Evolutionary conservation across 2,329 filamentous ascomycete genomes (phyloP), one percentile per base, ranked within the genome.

Genomic region (Escovopsis weberi): DNA sequence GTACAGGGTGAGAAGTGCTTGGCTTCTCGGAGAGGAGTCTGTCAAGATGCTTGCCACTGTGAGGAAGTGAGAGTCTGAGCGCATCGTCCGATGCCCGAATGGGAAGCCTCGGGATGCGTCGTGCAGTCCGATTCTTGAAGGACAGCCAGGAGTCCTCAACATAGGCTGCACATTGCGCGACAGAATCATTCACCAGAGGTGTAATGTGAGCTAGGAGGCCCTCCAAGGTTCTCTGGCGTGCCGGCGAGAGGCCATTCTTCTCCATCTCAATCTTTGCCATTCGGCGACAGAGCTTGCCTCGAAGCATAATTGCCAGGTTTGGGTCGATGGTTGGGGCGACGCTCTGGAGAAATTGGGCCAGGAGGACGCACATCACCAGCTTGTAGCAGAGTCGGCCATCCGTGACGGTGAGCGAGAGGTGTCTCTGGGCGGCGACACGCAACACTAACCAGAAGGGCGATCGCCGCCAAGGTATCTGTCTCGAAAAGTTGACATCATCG

Each of bases 221-320:
- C 6, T 40, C 38, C n/a, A 39, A 40, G 0, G 7, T 9, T 2
- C 51, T 37, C 0, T 38, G 12, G 7, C 38, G 3, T 5, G 5
- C 65, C 79, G 80, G 85, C 0, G 78, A 78, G 0, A 63, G 53
- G 1, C 65, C 55, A 0, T 66, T 61, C 1, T 67, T 53, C 1
- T 58, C 52, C 53, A 74, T 34, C 9, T 44, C 47, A 1, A 48
- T 42, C 5, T 28, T 46, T 0, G 32, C 18, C 42, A 44, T 44
- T 8, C 45, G 42, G 10, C 45, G 45, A 30, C 45, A 46, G 12
- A 46, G 11, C 28, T 46, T 46, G 11, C 35, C 35, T 6, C 42
- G 30, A 11, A 28, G 49, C 15, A n/a, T 39, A 4, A 48, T 30
- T 0, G 32, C 8, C 3, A 39, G 11, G n/a, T 45, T 26, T 5